These are phyloP conservation scores for Trametes gibbosa DNA, from an alignment of 768 basidiomycete genomes.

Conservation along the genomic window DNA sequence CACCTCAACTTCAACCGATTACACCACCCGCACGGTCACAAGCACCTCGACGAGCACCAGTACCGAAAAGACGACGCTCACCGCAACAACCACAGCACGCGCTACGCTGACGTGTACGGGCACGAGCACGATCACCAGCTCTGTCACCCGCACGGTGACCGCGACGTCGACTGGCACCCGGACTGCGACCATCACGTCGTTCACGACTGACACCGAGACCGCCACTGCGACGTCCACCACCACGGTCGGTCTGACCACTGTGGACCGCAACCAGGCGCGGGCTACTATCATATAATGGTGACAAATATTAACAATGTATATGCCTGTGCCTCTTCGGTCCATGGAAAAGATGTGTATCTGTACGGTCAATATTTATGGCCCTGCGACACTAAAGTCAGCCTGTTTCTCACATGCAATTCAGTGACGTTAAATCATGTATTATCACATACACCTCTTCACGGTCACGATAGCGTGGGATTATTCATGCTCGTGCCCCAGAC, in stretches of 20 bases:
- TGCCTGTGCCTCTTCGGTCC: too few relatives aligned
- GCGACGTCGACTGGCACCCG: neutral
- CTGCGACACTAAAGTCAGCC: too few relatives aligned
- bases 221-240: neutral
- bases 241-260: neutral
- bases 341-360: too few relatives aligned
- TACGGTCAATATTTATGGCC: too few relatives aligned
- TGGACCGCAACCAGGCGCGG: neutral
- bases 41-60: neutral
- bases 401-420: too few relatives aligned
- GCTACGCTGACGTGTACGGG: neutral
- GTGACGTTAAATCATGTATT: too few relatives aligned
- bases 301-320: neutral
- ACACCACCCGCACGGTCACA: neutral
- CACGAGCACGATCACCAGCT: neutral
- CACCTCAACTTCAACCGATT: neutral
- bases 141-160: neutral
- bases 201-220: neutral
- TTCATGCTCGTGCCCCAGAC: too few relatives aligned
- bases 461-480: too few relatives aligned
- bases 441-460: too few relatives aligned
- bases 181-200: neutral
- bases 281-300: neutral
- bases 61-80: neutral
- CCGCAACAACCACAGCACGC: neutral